Conservation (phyloP, 2,329 filamentous ascomycete species). For the Sporothrix brunneoviolacea region DNA sequence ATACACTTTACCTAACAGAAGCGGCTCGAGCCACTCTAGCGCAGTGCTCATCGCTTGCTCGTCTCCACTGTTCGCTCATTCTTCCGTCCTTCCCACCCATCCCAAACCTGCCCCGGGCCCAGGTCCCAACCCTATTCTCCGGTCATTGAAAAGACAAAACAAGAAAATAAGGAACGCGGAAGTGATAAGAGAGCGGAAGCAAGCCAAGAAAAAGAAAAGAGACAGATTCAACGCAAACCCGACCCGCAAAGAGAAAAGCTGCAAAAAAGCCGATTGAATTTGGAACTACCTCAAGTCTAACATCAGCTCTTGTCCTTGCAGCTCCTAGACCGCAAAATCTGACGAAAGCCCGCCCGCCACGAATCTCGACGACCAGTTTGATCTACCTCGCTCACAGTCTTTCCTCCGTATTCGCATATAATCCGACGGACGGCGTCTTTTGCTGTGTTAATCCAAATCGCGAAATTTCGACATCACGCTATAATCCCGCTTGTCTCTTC, state of each 20-base stretch:
- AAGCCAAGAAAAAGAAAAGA: not conserved
- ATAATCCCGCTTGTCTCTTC: not conserved
- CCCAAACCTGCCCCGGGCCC: slow-evolving; percentile 6
- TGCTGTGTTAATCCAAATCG: not conserved
- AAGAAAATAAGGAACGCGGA: not conserved
- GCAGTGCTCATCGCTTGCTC: not conserved
- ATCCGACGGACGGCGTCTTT: not conserved
- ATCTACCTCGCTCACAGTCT: not conserved
- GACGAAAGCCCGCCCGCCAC: not conserved
- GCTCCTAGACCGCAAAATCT: slow-evolving; percentile 6
- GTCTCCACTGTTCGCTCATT: slow-evolving; percentile 13
- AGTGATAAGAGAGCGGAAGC: not conserved
- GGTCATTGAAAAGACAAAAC: not conserved
- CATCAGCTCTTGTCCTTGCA: slow-evolving; percentile 3
- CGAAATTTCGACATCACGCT: not conserved
- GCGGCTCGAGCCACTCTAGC: slow-evolving; percentile 17
- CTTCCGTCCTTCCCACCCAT: slow-evolving; percentile 10
- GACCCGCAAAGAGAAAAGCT: slow-evolving; percentile 8
- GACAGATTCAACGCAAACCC: slow-evolving; percentile 3
- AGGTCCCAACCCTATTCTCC: slow-evolving; percentile 5
- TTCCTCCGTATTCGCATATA: not conserved
- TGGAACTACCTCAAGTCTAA: slow-evolving; percentile 1
- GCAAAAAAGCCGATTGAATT: not conserved
- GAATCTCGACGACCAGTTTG: slow-evolving; percentile 5
- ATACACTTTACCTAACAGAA: slow-evolving; percentile 10